Evolutionary conservation across 1,139 yeast genomes (phyloP).

Genomic region (Taphrina sp.): DNA sequence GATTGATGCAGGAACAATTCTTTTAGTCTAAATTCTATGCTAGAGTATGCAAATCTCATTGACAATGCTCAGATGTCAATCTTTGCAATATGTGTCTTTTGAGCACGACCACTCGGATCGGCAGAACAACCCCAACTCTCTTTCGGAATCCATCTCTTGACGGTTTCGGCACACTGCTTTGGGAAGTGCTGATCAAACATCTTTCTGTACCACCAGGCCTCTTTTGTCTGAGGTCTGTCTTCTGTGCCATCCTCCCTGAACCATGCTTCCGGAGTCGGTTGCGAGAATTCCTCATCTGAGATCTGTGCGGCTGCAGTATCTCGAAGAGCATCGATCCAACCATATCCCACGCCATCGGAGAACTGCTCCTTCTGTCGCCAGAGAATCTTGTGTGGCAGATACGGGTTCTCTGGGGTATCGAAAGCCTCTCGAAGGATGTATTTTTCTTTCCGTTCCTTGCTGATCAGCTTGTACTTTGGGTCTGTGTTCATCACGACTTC

Average conservation of each 20-base stretch:
- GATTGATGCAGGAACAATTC: no score
- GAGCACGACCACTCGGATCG: conserved; percentile 88
- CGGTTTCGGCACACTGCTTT: conserved; percentile 86
- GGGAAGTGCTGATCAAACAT: conserved; percentile 92
- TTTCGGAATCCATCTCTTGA: conserved; percentile 99
- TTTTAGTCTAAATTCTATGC: no score
- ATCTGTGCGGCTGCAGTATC: conserved; percentile 87
- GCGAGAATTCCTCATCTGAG: conserved; percentile 81
- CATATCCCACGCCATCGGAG: conserved; percentile 98
- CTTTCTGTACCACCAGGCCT: conserved; percentile 98
- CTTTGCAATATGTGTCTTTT: conserved; percentile 19
- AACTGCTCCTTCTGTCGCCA: conserved; percentile 99
- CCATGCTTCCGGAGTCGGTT: conserved; percentile 90
- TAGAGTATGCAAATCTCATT: no score
- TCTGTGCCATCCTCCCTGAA: conserved; percentile 49
- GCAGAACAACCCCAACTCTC: conserved; percentile 99
- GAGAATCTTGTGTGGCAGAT: conserved; percentile 90
- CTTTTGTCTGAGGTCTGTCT: conserved; percentile 94
- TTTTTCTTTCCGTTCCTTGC: conserved; percentile 79
- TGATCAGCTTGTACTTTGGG: conserved; percentile 87
- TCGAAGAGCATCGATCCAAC: conserved; percentile 97
- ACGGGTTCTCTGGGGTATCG: conserved; percentile 81
- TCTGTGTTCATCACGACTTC: conserved; percentile 91
- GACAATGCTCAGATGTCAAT: conserved; percentile 17
- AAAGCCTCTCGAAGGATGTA: conserved; percentile 95